Evolutionary conservation across 371 early-diverging fungal species (phyloP), one percentile per base, ranked within the genome.

Genomic region (Choanephora cucurbitarum): DNA sequence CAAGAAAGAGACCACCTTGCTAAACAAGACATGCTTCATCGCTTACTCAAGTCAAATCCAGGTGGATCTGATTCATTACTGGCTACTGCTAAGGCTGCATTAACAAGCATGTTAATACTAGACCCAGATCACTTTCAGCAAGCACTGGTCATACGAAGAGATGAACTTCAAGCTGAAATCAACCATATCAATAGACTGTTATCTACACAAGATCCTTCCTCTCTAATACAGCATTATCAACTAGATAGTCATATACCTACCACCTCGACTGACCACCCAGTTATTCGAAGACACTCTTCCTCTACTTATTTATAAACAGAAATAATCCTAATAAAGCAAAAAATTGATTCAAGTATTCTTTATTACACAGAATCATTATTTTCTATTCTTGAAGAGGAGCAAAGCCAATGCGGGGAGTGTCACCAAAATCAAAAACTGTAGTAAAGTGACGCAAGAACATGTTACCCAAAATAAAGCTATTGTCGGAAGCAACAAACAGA

Each of bases 381-480:
- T n/a, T n/a, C 14, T 37, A 37, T 43, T 43, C 43, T 5, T 19
- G 17, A 52, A 55, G 34, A 57, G 63, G 57, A 52, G 75, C 66
- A 62, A 78, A 78, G 22, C 78, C 78, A 54, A 78, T 67, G 4
- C 66, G 70, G 33, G 68, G 45, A 17, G 18, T 24, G 5, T 57
- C 24, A 21, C 75, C 75, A 64, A 75, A 78, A 44, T 78, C 75
- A 42, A 58, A 78, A 0, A 75, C 75, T 8, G 75, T 69, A 44
- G 70, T 63, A 49, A 67, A 72, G 32, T 70, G 56, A 28, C 73
- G 64, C 10, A 78, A 46, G 14, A 72, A 44, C 60, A 78, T 67
- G 44, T 74, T 75, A 11, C 78, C 78, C n/a, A 78, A 23, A 11
- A 67, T 69, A 21, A 56, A 66, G 10, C 61, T 67, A 24, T 58